Conservation (phyloP, 495 filamentous ascomycete species). For the Neurospora sp. region DNA sequence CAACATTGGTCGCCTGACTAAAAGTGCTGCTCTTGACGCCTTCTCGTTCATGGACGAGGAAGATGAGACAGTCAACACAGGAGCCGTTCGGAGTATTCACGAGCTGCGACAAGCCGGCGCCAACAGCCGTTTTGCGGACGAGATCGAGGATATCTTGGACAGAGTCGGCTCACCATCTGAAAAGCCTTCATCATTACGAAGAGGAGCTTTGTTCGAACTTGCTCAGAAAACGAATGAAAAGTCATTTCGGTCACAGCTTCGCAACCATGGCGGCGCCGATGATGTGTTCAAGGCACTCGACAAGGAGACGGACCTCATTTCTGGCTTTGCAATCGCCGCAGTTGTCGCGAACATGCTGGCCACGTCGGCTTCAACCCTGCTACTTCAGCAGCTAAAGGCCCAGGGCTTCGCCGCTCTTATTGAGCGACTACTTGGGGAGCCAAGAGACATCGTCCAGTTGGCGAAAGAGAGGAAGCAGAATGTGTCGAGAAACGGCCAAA, state of each 20-base stretch:
- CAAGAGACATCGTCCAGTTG: conserved; percentile 41
- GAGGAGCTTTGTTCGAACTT: conserved; percentile 52
- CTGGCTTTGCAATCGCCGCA: conserved; percentile 46
- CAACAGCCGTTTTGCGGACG: conserved; percentile 69
- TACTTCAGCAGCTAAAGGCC: conserved; percentile 38
- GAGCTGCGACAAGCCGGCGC: conserved; percentile 80
- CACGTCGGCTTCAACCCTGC: conserved; percentile 37
- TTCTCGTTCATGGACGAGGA: conserved; percentile 31
- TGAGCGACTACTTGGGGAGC: conserved; percentile 38
- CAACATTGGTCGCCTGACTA: conserved; percentile 26
- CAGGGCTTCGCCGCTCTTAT: conserved; percentile 42
- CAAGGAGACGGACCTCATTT: conserved; percentile 44
- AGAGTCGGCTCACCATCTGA: conserved; percentile 57
- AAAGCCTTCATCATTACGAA: conserved; percentile 36
- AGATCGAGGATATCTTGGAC: conserved; percentile 73
- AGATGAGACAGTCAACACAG: conserved; percentile 45
- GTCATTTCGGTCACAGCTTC: conserved; percentile 56
- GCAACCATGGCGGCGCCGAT: conserved; percentile 61
- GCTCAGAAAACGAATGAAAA: conserved; percentile 61
- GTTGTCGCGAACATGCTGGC: conserved; percentile 46
- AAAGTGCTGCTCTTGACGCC: conserved; percentile 18
- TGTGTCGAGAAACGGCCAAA: conserved; percentile 52
- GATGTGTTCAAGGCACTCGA: conserved; percentile 49
- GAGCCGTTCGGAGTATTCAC: conserved; percentile 70
- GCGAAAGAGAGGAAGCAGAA: conserved; percentile 57